phyloP scores from a whole-genome alignment of 352 stramenopile species.

The Phytophthora constricta region DNA sequence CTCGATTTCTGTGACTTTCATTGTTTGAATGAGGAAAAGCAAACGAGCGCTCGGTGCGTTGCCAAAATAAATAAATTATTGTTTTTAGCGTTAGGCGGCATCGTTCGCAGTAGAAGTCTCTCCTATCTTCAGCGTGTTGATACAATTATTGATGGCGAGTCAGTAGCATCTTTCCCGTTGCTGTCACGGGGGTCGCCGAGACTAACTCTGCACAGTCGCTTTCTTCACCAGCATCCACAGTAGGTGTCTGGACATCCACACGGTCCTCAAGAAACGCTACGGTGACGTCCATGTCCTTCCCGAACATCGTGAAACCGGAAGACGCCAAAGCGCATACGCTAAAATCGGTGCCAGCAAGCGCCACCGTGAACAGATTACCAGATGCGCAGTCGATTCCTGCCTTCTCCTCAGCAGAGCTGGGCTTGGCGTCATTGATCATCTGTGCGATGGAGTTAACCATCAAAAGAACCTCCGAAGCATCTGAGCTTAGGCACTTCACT shows the following conservation, averaged over 20 bases:
- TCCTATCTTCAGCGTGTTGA: too few species aligned
- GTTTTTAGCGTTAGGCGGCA: too few species aligned
- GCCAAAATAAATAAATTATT: too few species aligned
- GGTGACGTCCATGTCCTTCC: neutral
- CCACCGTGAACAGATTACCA: neutral
- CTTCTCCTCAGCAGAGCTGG: neutral
- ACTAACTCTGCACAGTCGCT: neutral
- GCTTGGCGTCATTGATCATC: neutral
- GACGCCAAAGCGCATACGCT: neutral
- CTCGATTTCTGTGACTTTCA: too few species aligned
- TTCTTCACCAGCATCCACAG: neutral
- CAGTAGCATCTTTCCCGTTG: neutral
- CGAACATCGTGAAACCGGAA: neutral
- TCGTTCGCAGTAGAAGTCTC: too few species aligned
- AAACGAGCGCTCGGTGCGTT: too few species aligned
- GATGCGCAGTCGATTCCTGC: neutral
- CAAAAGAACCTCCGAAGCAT: neutral
- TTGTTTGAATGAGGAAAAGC: too few species aligned
- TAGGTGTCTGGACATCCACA: neutral
- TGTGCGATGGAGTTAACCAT: neutral
- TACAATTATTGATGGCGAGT: too few species aligned
- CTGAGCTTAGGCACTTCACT: constrained; percentile 3
- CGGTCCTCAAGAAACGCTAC: neutral
- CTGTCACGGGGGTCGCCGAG: neutral
- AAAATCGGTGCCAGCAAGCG: neutral